Evolutionary conservation across 106 monocot species (phyloP).

Genomic region (Cymbidium sinense): DNA sequence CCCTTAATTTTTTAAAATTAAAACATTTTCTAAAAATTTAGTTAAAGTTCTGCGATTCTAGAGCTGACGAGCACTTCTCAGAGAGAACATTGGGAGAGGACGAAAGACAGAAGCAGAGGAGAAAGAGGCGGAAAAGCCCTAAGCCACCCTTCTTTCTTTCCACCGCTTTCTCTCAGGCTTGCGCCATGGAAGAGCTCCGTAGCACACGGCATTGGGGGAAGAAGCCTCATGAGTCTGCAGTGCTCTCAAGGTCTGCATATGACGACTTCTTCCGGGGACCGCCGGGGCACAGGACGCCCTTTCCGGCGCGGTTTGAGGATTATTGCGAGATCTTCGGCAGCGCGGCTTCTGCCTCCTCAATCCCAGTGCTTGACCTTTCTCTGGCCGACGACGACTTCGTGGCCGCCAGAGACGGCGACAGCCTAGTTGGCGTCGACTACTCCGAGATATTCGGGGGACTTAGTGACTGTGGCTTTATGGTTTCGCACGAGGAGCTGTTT

Average conservation of each 20-base stretch:
- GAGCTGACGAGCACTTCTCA: too few species aligned
- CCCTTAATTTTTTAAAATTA: too few species aligned
- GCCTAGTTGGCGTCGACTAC: conserved; percentile 35
- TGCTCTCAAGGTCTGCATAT: conserved; percentile 1
- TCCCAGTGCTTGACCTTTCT: conserved; percentile 84
- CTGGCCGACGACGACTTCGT: conserved; percentile 13
- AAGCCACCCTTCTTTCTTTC: background rate
- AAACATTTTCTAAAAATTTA: too few species aligned
- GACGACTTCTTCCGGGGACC: conserved; percentile 29
- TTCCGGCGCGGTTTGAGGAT: conserved; percentile 25
- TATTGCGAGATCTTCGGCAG: conserved; percentile 81
- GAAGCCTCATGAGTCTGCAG: background rate
- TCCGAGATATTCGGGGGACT: conserved; percentile 72
- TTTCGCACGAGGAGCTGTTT: conserved; percentile 62
- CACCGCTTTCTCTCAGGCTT: background rate
- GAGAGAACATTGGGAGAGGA: background rate
- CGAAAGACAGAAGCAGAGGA: too few species aligned
- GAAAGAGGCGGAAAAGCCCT: too few species aligned
- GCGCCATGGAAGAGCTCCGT: conserved; percentile 8
- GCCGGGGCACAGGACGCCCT: conserved; percentile 15
- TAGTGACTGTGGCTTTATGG: conserved; percentile 37
- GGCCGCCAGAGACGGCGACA: background rate
- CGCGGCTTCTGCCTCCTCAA: conserved; percentile 48
- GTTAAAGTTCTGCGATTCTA: too few species aligned
- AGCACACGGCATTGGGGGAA: conserved; percentile 13